Conservation (phyloP, 2,329 filamentous ascomycete species). For the Didymella lethalis region DNA sequence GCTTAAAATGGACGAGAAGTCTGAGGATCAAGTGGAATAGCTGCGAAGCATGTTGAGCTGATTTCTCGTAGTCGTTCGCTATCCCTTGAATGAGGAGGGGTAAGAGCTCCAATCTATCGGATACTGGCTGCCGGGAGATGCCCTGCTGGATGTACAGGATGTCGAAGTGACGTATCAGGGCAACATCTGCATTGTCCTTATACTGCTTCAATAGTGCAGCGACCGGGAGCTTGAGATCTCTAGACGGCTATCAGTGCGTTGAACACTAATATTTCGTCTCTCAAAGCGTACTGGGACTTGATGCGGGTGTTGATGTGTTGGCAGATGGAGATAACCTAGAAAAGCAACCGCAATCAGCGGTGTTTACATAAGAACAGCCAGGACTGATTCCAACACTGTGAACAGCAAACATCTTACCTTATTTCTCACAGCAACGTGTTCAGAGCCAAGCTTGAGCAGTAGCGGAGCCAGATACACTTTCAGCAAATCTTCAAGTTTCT, state of each 20-base stretch:
- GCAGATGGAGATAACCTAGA: slow-evolving; percentile 70
- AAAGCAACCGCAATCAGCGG: slow-evolving; percentile 44
- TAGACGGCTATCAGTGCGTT: slow-evolving; percentile 30
- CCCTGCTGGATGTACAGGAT: slow-evolving; percentile 90
- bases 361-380: slow-evolving; percentile 13
- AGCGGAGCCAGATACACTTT: slow-evolving; percentile 81
- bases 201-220: slow-evolving; percentile 87
- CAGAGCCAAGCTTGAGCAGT: slow-evolving; percentile 85
- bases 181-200: slow-evolving; percentile 72
- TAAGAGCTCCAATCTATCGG: slow-evolving; percentile 75
- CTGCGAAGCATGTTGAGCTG: slow-evolving; percentile 64
- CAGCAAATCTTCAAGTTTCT: slow-evolving; percentile 80
- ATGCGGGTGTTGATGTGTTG: slow-evolving; percentile 74
- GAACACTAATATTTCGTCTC: background rate
- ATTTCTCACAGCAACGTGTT: slow-evolving; percentile 78
- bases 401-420: slow-evolving; percentile 61
- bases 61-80: slow-evolving; percentile 64
- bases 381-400: background rate
- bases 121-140: slow-evolving; percentile 65
- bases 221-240: slow-evolving; percentile 79
- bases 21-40: slow-evolving; percentile 86
- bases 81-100: slow-evolving; percentile 74
- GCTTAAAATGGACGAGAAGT: slow-evolving; percentile 72
- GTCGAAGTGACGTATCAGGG: slow-evolving; percentile 86
- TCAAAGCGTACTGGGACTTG: slow-evolving; percentile 58